Evolutionary conservation across 495 filamentous ascomycete species (phyloP), one percentile per base, ranked within the genome.

Genomic region (Annulohypoxylon maeteangense): DNA sequence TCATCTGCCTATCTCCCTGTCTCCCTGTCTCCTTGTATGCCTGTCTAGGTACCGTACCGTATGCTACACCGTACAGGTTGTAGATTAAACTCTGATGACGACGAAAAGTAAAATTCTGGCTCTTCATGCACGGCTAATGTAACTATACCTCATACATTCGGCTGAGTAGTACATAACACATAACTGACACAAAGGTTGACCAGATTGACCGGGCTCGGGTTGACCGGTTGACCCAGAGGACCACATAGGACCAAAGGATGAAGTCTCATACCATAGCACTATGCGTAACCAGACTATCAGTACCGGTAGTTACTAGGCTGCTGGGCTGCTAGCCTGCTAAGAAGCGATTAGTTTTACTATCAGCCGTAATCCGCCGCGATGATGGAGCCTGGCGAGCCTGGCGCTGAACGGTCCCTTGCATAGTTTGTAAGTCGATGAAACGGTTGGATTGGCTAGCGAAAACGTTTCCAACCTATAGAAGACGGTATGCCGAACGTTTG

Each of bases 331-430:
- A n/a, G n/a, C n/a, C n/a, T n/a, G n/a, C n/a, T n/a, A n/a, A n/a
- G n/a, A n/a, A n/a, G n/a, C n/a, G 40, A 44, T 44, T 16, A 18
- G 40, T 40, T n/a, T 59, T 59, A 40, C 27, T 65, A 65, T 47
- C 42, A 23, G 42, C 44, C 47, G 47, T 51, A 51, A 68, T 62
- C 61, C 40, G 61, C 67, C 59, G 70, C 61, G 50, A 62, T 42
- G 50, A 65, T 68, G 65, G 70, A 65, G 60, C 27, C 47, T 40
- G 42, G 53, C 16, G 36, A 51, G 47, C n/a, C 23, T 54, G 53
- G 58, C 25, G 29, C 55, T 12, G 32, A 54, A 53, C 70, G 65
- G 70, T 62, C 61, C 70, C 70, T 73, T 73, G 70, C 70, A 73
- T 72, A 61, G 48, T 4, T 3, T 65, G 55, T 61, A 62, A 47